A percentile compares a stretch with the other conserved stretches of the same genome.
Evolutionary conservation across 768 basidiomycete genomes (phyloP).

Genomic region (Postia placenta): DNA sequence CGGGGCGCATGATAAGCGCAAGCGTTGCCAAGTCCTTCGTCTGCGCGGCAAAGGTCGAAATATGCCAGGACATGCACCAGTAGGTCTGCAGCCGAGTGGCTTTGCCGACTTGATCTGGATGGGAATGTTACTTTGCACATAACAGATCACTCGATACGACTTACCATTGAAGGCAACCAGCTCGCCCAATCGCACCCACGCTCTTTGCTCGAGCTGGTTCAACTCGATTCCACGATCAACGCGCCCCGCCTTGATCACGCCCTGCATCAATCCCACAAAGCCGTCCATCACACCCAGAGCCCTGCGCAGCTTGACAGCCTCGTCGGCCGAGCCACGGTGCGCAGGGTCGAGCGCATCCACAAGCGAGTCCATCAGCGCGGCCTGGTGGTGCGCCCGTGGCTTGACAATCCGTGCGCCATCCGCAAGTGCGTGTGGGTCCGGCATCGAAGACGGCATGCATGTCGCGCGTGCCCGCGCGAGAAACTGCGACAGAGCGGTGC

Average conservation of each 20-base stretch:
- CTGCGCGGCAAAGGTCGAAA: conserved; percentile 33
- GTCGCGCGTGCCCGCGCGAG: not conserved
- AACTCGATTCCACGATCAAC: conserved; percentile 29
- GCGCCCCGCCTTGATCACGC: conserved; percentile 23
- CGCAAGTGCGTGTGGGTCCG: not conserved
- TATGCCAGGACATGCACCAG: conserved; percentile 39
- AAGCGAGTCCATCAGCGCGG: conserved; percentile 21
- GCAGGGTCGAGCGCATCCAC: conserved; percentile 27
- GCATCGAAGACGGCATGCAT: not conserved
- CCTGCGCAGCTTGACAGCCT: conserved; percentile 31
- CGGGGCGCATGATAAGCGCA: conserved; percentile 46
- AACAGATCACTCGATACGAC: conserved; percentile 6
- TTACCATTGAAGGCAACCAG: conserved; percentile 34
- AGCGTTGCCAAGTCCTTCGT: conserved; percentile 50
- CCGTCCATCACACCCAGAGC: conserved; percentile 36
- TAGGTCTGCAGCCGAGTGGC: conserved; percentile 48
- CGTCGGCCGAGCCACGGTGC: conserved; percentile 30
- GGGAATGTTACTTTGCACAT: not conserved
- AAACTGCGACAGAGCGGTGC: conserved; percentile 5
- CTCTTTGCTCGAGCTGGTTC: conserved; percentile 38
- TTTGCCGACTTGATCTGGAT: conserved; percentile 25
- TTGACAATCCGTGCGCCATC: not conserved
- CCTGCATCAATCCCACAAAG: conserved; percentile 29
- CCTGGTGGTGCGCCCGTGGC: not conserved
- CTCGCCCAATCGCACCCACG: conserved; percentile 48